Evolutionary conservation across 192 early-diverging fungal genomes (phyloP), one percentile per base, ranked within the genome.

Genomic region (Rhizoclosmatium sp.): DNA sequence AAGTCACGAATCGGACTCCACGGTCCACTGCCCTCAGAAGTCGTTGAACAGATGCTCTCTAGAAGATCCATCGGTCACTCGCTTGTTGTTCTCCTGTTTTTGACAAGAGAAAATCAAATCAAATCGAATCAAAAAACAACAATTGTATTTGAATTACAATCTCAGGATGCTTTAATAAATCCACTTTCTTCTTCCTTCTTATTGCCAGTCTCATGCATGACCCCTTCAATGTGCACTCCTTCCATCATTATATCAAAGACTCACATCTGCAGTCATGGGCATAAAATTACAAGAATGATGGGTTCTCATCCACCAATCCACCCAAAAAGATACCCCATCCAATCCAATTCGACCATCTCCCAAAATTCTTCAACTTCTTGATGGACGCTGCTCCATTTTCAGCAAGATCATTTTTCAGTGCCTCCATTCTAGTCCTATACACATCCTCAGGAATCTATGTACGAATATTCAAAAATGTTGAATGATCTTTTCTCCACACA

Each of bases 1-100:
- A 87, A 78, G 9, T 71, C 16, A 21, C 87, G 78, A 14, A 47
- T 40, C n/a, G 41, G 45, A 40, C 79, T 81, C 82, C 84, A 87
- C 5, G 87, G 87, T 21, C 87, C 86, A 14, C n/a, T 5, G 47
- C 78, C 78, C 59, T 80, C 78, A 4, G 59, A 7, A 23, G 23
- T 54, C 45, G 71, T 44, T 2, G 69, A 39, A 47, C 78, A 80
- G 61, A 72, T 65, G 12, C 14, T 41, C 10, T 62, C 59, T 2
- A 68, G 14, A 10, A 41, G 44, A 41, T 68, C 65, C 65, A 68
- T 68, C 39, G 1, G 31, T 31, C 31, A 31, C 31, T 31, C 31
- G 31, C 44, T 9, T 62, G 19, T 62, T 54, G 51, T 12, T 62
- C n/a, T 16, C 4, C 9, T 4, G 21, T 23, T 19, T 21, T 62